Conservation (phyloP, 352 stramenopile genomes). For the Aphanomyces cochlioides region DNA sequence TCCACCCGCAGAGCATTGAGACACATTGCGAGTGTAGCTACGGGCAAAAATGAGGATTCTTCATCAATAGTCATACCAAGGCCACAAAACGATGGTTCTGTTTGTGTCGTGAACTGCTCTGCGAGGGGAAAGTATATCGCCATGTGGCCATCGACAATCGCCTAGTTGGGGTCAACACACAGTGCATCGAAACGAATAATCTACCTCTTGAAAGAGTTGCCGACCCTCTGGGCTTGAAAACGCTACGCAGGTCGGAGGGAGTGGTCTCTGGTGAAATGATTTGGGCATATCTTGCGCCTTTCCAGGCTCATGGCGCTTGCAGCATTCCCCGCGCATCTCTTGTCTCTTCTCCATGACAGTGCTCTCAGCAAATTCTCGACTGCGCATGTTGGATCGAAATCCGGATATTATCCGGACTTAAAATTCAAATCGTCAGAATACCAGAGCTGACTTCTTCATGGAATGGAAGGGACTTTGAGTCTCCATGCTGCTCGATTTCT, state of each 20-base stretch:
- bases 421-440: too few species aligned
- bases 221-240: not conserved
- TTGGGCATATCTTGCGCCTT: not conserved
- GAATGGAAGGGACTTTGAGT: too few species aligned
- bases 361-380: too few species aligned
- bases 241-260: not conserved
- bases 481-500: too few species aligned
- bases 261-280: not conserved
- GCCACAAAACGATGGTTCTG: constrained; percentile 89
- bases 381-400: too few species aligned
- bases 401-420: too few species aligned
- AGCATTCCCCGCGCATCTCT: not conserved
- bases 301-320: not conserved
- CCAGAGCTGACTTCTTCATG: too few species aligned
- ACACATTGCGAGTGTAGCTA: constrained; percentile 37
- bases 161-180: not conserved
- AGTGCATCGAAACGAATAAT: too few species aligned
- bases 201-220: not conserved
- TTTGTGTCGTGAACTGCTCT: constrained; percentile 87
- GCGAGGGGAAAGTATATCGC: constrained; percentile 91
- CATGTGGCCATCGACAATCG: constrained; percentile 48
- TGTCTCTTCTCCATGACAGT: too few species aligned
- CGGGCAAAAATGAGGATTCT: not conserved
- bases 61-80: constrained; percentile 38
- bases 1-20: constrained; percentile 76